Percentiles rank a stretch among this genome's conserved stretches.
These are phyloP conservation scores for Cercospora brassicicola DNA, from an alignment of 2,329 filamentous ascomycete genomes.

Conservation along the genomic window DNA sequence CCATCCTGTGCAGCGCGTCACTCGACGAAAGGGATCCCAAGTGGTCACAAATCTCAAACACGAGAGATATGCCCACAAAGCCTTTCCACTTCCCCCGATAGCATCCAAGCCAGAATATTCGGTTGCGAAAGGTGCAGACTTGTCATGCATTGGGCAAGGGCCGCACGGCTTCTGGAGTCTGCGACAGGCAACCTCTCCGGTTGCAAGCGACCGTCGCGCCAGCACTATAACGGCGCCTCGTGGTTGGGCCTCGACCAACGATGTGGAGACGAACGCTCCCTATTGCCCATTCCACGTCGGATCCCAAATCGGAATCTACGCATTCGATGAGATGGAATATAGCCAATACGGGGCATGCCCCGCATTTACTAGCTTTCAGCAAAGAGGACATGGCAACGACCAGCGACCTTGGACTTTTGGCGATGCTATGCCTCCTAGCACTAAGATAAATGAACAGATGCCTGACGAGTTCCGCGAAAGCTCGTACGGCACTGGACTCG, in stretches of 20 bases:
- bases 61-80: constrained; percentile 31
- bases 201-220: constrained; percentile 5
- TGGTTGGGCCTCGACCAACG: constrained; percentile 14
- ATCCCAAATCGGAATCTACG: constrained; percentile 73
- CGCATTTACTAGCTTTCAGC: constrained; percentile 23
- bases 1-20: constrained; percentile 60
- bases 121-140: constrained; percentile 9
- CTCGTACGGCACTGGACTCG: constrained; percentile 1
- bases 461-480: constrained; percentile 15
- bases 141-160: constrained; percentile 33
- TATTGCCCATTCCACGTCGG: constrained; percentile 97
- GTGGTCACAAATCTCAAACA: constrained; percentile 51
- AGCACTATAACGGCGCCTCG: background rate
- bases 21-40: constrained; percentile 44
- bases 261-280: constrained; percentile 79
- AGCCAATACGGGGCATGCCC: constrained; percentile 20
- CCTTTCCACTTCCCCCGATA: constrained; percentile 31
- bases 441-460: constrained; percentile 34
- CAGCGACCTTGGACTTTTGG: constrained; percentile 37
- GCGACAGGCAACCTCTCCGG: constrained; percentile 18
- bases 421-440: constrained; percentile 30
- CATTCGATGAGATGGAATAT: constrained; percentile 51
- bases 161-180: constrained; percentile 46
- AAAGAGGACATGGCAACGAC: constrained; percentile 28
- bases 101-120: constrained; percentile 18